These are phyloP conservation scores for Vitis hybrid DNA, from an alignment of 177 flowering plant genomes.

Conservation along the genomic window DNA sequence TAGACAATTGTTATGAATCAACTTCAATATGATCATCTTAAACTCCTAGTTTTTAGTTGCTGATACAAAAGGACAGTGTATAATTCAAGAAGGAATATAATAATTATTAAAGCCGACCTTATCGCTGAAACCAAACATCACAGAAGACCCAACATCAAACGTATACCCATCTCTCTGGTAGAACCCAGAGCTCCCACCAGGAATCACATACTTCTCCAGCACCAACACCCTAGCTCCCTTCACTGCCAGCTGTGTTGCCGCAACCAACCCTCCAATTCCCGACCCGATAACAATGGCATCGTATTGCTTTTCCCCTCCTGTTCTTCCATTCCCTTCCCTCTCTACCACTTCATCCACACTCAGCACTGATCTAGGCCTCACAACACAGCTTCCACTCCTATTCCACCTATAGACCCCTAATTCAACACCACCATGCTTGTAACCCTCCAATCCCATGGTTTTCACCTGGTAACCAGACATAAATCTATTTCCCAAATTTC, in stretches of 20 bases:
- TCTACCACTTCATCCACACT: constrained; percentile 33
- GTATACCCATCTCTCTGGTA: constrained; percentile 86
- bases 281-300: constrained; percentile 97
- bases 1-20: too few species aligned
- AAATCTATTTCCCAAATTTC: neutral
- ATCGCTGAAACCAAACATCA: constrained; percentile 97
- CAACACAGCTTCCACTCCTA: constrained; percentile 4
- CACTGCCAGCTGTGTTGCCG: constrained; percentile 90
- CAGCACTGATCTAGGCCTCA: constrained; percentile 30
- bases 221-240: constrained; percentile 93
- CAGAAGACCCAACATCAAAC: constrained; percentile 96
- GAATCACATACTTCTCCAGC: constrained; percentile 95
- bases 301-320: constrained; percentile 18
- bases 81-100: neutral
- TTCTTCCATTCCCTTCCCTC: constrained; percentile 21
- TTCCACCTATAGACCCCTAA: constrained; percentile 11
- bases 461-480: neutral
- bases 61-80: neutral
- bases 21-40: neutral
- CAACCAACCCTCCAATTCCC: constrained; percentile 95
- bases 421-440: constrained; percentile 4
- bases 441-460: neutral
- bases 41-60: neutral
- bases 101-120: constrained; percentile 52
- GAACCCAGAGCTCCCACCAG: constrained; percentile 96